phyloP scores from a whole-genome alignment of 176 grass and related monocot genomes.

The Oryza coarctata region DNA sequence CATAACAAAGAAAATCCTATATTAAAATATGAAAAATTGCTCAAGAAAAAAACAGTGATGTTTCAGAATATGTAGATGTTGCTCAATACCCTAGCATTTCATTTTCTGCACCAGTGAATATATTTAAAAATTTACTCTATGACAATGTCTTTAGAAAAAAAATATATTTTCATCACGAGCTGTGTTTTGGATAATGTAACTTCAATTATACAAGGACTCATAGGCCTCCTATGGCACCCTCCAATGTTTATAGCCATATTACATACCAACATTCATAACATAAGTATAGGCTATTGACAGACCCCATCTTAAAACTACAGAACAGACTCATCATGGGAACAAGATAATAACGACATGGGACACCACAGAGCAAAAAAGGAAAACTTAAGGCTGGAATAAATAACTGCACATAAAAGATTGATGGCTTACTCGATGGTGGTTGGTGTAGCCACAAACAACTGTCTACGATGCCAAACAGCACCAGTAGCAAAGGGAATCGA shows the following conservation, averaged over 20 bases:
- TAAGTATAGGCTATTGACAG: constrained; percentile 19
- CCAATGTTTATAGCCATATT: constrained; percentile 15
- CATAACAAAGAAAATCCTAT: constrained; percentile 16
- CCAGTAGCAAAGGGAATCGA: constrained; percentile 96
- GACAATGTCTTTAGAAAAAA: neutral
- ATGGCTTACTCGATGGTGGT: constrained; percentile 97
- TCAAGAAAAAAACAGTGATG: neutral
- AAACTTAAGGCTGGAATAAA: constrained; percentile 19
- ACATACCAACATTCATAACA: too few relatives aligned
- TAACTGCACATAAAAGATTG: constrained; percentile 5
- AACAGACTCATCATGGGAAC: neutral
- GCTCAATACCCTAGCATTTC: constrained; percentile 10
- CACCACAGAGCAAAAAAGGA: neutral
- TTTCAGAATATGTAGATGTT: neutral
- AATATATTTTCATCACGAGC: neutral
- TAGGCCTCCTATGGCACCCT: constrained; percentile 16
- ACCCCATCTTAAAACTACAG: neutral
- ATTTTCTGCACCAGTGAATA: neutral
- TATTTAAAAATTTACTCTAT: neutral
- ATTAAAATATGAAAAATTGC: neutral
- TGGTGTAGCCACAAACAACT: constrained; percentile 97
- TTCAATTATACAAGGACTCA: neutral
- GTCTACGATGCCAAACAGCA: constrained; percentile 94
- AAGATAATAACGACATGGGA: neutral
- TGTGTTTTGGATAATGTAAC: constrained; percentile 1